Evolutionary conservation across 805 yeast genomes (phyloP), one percentile per base, ranked within the genome.

Genomic region (Metschnikowia gelsemii): DNA sequence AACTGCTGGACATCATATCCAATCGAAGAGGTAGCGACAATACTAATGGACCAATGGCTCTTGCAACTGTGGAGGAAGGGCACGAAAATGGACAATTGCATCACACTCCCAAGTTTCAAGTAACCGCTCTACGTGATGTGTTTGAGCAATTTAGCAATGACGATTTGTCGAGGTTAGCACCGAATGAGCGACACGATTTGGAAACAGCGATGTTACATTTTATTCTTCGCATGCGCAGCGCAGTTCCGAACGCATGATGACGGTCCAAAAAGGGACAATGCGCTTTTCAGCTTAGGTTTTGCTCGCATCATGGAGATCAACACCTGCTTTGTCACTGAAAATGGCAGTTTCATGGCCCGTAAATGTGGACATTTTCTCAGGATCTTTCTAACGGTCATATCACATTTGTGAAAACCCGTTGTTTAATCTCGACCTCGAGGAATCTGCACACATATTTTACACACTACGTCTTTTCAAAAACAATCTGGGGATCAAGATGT

Each of bases 191-290:
- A 34, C 53, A 50, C 39, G 53, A 58, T 5, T 47, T 68, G 37
- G 74, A 69, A 41, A 62, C 70, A 1, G 45, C 52, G 20, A 43
- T 68, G 44, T 52, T 69, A 54, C 40, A 53, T 29, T 56, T 68
- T 32, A 64, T 69, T 60, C 49, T 66, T 18, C 59, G 63, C 19
- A 56, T 66, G 57, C 56, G 68, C 23, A 43, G 34, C n/a, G 41
- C 37, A 11, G 24, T 8, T 7, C 24, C 12, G 33, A 19, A 18
- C 9, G 19, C 4, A 8, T n/a, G n/a, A n/a, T n/a, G n/a, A n/a
- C n/a, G n/a, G n/a, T n/a, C n/a, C n/a, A n/a, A n/a, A n/a, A n/a
- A n/a, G n/a, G n/a, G n/a, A n/a, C n/a, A n/a, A n/a, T n/a, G n/a
- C n/a, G n/a, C n/a, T n/a, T n/a, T n/a, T n/a, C n/a, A n/a, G n/a